A percentile compares a stretch with the other conserved stretches of the same genome.
phyloP scores from a whole-genome alignment of 352 stramenopile species.

The Phytophthora pini region DNA sequence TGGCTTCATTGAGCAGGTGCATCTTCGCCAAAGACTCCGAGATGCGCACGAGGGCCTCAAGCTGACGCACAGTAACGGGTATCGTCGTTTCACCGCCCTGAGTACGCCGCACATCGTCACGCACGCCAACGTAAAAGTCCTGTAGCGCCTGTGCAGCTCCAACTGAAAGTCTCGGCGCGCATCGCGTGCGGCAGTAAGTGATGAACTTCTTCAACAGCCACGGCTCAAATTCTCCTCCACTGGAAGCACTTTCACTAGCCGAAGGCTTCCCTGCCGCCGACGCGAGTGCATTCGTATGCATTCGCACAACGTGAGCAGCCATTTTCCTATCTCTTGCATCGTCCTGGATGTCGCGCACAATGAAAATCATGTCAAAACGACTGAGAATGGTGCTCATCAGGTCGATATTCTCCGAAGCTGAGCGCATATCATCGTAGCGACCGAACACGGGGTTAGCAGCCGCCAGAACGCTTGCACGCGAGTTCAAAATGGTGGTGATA shows the following conservation, averaged over 20 bases:
- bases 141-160: slow-evolving; percentile 93
- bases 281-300: slow-evolving; percentile 93
- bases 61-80: slow-evolving; percentile 98
- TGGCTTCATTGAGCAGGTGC: slow-evolving; percentile 90
- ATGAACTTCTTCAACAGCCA: slow-evolving; percentile 98
- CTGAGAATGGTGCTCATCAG: slow-evolving; percentile 99
- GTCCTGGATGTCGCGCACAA: slow-evolving; percentile 98
- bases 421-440: slow-evolving; percentile 98
- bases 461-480: slow-evolving; percentile 90
- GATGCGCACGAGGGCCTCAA: slow-evolving; percentile 98
- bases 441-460: slow-evolving; percentile 99
- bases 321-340: slow-evolving; percentile 96
- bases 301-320: slow-evolving; percentile 97
- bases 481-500: slow-evolving; percentile 99
- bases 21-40: slow-evolving; percentile 98
- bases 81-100: slow-evolving; percentile 83
- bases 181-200: slow-evolving; percentile 97
- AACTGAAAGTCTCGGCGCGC: slow-evolving; percentile 92
- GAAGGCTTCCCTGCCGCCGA: slow-evolving; percentile 32
- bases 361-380: slow-evolving; percentile 99
- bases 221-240: slow-evolving; percentile 72
- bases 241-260: slow-evolving; percentile 25
- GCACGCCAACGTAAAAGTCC: slow-evolving; percentile 98
- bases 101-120: slow-evolving; percentile 94
- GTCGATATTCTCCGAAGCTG: slow-evolving; percentile 99